phyloP scores from a whole-genome alignment of 1,139 yeast species.

The Suhomyces kunorum region DNA sequence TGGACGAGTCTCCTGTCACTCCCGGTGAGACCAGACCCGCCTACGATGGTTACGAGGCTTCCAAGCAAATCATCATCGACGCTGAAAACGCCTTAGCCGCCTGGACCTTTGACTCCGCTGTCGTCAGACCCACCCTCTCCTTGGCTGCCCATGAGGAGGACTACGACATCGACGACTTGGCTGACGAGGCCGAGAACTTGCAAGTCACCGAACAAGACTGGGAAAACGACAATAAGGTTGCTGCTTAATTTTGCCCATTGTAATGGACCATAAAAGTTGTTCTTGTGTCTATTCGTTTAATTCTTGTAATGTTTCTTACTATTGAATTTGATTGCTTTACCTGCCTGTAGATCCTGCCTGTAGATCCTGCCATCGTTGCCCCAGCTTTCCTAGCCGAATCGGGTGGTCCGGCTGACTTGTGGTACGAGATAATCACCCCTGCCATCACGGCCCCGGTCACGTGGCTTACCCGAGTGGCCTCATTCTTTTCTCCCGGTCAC shows the following conservation, averaged over 20 bases:
- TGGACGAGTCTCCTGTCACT: constrained; percentile 83
- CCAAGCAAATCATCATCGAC: constrained; percentile 82
- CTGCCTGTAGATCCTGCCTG: background rate
- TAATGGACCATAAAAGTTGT: constrained; percentile 9
- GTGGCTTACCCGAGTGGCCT: background rate
- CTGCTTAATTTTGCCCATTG: constrained; percentile 20
- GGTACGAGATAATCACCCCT: background rate
- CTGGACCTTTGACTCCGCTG: constrained; percentile 82
- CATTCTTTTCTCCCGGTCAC: background rate
- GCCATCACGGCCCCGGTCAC: background rate
- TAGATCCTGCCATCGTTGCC: no score
- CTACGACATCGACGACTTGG: constrained; percentile 55
- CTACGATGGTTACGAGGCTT: constrained; percentile 84
- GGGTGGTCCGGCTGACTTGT: constrained; percentile 2
- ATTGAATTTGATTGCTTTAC: constrained; percentile 16
- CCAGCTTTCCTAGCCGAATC: no score
- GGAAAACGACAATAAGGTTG: constrained; percentile 34
- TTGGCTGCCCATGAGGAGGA: constrained; percentile 73
- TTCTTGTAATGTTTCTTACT: constrained; percentile 21
- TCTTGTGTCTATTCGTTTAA: constrained; percentile 16
- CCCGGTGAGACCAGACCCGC: constrained; percentile 92
- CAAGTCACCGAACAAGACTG: constrained; percentile 56
- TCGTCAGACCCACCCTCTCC: constrained; percentile 76
- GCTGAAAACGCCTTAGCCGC: constrained; percentile 81
- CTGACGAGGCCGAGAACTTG: constrained; percentile 54